These are phyloP conservation scores for Triticum turgidum DNA, from an alignment of 176 grass and related monocot species.

Conservation along the genomic window DNA sequence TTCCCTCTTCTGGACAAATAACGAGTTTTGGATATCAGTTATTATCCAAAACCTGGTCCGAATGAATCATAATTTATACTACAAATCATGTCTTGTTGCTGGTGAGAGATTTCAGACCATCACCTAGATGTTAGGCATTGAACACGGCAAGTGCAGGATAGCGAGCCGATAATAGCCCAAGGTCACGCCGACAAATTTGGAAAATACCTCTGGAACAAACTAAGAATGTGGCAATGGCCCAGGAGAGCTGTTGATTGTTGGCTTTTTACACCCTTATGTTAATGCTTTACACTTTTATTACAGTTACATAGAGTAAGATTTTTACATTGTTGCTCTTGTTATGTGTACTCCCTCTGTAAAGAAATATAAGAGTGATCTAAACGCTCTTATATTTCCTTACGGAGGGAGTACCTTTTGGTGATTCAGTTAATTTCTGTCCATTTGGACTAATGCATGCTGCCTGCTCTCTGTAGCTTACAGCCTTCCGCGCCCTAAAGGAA, in stretches of 20 bases:
- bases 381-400: no score
- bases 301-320: no score
- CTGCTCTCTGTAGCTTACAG: slow-evolving; percentile 19
- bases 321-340: neutral
- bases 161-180: neutral
- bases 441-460: neutral
- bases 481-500: neutral
- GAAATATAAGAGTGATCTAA: no score
- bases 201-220: neutral
- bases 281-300: no score
- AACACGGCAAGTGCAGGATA: no score
- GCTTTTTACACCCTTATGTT: neutral
- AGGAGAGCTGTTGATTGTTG: neutral
- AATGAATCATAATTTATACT: no score
- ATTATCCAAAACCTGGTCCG: neutral
- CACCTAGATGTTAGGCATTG: no score
- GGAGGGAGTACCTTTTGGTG: neutral
- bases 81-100: no score
- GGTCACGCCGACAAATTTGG: neutral
- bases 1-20: neutral
- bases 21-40: neutral
- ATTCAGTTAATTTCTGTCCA: neutral
- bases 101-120: no score
- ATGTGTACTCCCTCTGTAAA: no score
- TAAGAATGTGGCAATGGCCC: neutral